Percentiles rank a stretch among this genome's conserved stretches.
These are phyloP conservation scores for Dictyostelium intermedium DNA, from an alignment of 78 protist species.

Conservation along the genomic window DNA sequence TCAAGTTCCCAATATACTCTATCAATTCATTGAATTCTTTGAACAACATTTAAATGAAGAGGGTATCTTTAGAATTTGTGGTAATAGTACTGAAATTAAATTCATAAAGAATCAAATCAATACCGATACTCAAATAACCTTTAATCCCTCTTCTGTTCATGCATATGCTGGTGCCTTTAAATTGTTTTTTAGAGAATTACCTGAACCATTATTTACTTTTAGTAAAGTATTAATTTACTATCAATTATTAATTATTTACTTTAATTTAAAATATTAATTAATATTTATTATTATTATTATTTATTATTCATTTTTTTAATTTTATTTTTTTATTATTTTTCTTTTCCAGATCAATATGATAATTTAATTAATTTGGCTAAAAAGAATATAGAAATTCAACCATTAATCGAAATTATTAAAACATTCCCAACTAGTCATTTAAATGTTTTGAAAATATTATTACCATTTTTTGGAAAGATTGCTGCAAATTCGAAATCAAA, in stretches of 20 bases:
- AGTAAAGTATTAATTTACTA: slow-evolving; percentile 28
- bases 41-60: slow-evolving; percentile 35
- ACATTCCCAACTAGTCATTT: slow-evolving; percentile 15
- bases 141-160: not conserved
- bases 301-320: not conserved
- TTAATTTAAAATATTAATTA: too few relatives aligned
- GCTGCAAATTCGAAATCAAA: slow-evolving; percentile 31
- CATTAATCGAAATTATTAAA: slow-evolving; percentile 1
- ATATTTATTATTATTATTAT: too few relatives aligned
- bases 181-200: slow-evolving; percentile 70
- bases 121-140: not conserved
- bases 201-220: slow-evolving; percentile 66
- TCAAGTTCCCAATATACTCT: slow-evolving; percentile 17
- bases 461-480: slow-evolving; percentile 31
- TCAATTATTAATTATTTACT: too few relatives aligned
- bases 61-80: slow-evolving; percentile 54
- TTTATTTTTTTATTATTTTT: not conserved
- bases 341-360: slow-evolving; percentile 36
- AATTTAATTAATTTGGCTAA: slow-evolving; percentile 10
- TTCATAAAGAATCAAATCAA: not conserved
- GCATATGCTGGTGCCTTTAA: slow-evolving; percentile 44
- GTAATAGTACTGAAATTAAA: slow-evolving; percentile 33
- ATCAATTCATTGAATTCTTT: slow-evolving; percentile 25
- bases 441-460: not conserved
- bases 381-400: not conserved